Evolutionary conservation across 306 rosid genomes (phyloP).

Genomic region (Cicer arietinum): DNA sequence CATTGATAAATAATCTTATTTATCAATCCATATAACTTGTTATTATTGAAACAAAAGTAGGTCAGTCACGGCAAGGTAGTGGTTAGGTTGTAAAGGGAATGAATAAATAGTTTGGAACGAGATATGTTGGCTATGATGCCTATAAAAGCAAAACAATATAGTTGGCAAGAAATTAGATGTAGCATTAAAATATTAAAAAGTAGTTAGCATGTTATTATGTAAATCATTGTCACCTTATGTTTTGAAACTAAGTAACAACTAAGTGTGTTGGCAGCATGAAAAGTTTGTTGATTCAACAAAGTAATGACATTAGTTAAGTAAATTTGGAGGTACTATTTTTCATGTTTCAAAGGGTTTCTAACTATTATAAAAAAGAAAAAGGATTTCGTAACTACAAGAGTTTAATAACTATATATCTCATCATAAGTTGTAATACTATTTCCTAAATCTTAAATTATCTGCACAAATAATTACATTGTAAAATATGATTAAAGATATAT

Average conservation of each 20-base stretch:
- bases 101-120: slow-evolving; percentile 20
- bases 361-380: neutral
- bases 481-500: neutral
- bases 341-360: neutral
- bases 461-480: neutral
- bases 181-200: slow-evolving; percentile 46
- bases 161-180: slow-evolving; percentile 51
- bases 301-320: slow-evolving; percentile 13
- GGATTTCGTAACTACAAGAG: neutral
- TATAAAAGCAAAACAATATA: slow-evolving; percentile 20
- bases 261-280: slow-evolving; percentile 29
- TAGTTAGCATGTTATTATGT: slow-evolving; percentile 48
- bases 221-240: slow-evolving; percentile 37
- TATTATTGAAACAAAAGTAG: slow-evolving; percentile 37
- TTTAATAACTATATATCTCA: neutral
- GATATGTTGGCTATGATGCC: slow-evolving; percentile 35
- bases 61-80: slow-evolving; percentile 43
- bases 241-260: slow-evolving; percentile 38
- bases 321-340: neutral
- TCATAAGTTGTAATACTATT: neutral
- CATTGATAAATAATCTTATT: slow-evolving; percentile 5
- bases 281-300: slow-evolving; percentile 41
- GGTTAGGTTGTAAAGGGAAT: slow-evolving; percentile 50
- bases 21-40: slow-evolving; percentile 6
- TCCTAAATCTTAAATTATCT: neutral